Evolutionary conservation across 2,329 filamentous ascomycete genomes (phyloP), one percentile per base, ranked within the genome.

Genomic region (Scedosporium minutisporum): DNA sequence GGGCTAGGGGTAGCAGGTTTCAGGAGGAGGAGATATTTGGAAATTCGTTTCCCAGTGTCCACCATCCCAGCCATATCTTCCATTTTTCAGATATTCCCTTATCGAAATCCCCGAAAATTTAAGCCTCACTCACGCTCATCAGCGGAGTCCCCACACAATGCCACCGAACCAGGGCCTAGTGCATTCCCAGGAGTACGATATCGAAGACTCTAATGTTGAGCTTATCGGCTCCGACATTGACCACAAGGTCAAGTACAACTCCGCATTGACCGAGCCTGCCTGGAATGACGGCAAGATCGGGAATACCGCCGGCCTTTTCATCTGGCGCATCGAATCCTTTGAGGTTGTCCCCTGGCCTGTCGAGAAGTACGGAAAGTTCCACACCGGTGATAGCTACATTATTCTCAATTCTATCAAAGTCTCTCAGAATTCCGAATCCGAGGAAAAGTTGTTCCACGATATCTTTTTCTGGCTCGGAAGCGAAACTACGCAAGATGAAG

Each of bases 381-480:
- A 83, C 71, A 83, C 88, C 58, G 86, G 86, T 33, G 87, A 89
- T 70, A 88, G 85, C 73, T 89, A 86, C 69, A 86, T 89, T 63
- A 74, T 89, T 3, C 76, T 89, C 57, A 76, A 85, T 70, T 84
- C 85, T 4, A 82, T 82, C 71, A 80, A 81, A 67, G 69, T 84
- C 38, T 78, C 78, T 51, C 73, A 75, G 55, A 73, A 76, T 51
- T 73, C 75, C 42, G 72, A 75, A n/a, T 73, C 72, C 3, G 65
- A 67, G 38, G 70, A 80, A 64, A 78, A 76, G 67, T 74, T 87
- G 4, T 76, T 74, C 51, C 86, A 89, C 67, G 85, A 88, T 59
- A 81, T 89, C 68, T 89, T 86, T 77, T 89, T 89, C 75, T 89
- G 86, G 86, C 78, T 89, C 0, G 87, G 87, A 4, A 77, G 73